Conservation (phyloP, 768 basidiomycete genomes). For the Austroboletus festivus region DNA sequence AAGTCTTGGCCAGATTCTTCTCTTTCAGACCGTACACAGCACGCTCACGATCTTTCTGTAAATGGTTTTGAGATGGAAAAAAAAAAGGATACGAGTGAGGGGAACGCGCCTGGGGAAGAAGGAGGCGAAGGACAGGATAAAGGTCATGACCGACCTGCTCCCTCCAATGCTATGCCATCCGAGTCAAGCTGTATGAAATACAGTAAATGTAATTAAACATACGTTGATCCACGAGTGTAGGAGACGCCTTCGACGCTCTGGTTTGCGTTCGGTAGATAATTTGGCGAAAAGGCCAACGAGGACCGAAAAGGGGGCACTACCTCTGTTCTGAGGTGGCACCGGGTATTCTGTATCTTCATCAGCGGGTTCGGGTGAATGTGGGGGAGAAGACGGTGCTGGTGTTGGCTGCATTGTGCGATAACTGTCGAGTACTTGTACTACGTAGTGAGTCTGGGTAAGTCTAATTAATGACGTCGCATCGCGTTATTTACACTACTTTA, state of each 20-base stretch:
- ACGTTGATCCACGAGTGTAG: conserved; percentile 82
- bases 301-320: conserved; percentile 67
- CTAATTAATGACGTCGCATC: too few relatives aligned
- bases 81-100: neutral
- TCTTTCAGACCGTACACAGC: conserved; percentile 94
- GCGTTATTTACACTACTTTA: too few relatives aligned
- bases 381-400: conserved; percentile 60
- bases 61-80: neutral
- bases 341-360: conserved; percentile 39
- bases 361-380: conserved; percentile 39
- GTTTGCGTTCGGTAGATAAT: conserved; percentile 68
- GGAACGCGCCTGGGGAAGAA: conserved; percentile 79
- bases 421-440: too few relatives aligned
- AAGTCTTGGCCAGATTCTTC: conserved; percentile 88
- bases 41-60: conserved; percentile 89
- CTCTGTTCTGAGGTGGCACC: conserved; percentile 60
- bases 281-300: conserved; percentile 73
- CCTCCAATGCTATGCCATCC: conserved; percentile 69
- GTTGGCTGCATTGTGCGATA: conserved; percentile 70
- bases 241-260: conserved; percentile 66
- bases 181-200: conserved; percentile 5
- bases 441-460: too few relatives aligned
- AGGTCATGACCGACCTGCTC: conserved; percentile 81
- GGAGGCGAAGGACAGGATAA: conserved; percentile 83
- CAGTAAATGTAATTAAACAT: conserved; percentile 29